Base-by-base conservation (phyloP, 768 basidiomycete genomes). In the Boletus vinaceobasis region DNA sequence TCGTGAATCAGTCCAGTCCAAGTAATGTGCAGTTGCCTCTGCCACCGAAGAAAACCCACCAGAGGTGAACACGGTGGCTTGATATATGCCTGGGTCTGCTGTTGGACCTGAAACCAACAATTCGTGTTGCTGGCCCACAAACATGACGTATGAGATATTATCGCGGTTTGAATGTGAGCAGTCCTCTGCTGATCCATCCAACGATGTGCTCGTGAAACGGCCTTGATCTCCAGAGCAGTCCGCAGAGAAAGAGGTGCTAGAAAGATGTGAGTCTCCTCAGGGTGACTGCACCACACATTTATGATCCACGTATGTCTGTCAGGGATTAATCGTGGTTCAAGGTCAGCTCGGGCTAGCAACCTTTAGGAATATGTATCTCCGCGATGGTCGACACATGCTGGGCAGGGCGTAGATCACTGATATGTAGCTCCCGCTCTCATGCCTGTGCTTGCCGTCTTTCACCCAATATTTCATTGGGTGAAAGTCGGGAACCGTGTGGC, bases 41-140 rank as follows among this genome's bases (percentile, higher is more conserved):
- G 14, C 5, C 17, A 21, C 15, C 11, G 15, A 3, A 36, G 26
- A 38, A 49, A 49, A n/a, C 63, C 55, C 23, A 65, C 63, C 55
- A 15, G 58, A 19, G 6, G 64, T 66, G 31, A 50, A 7, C 9
- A 17, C 0, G 7, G 38, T 26, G 17, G 38, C 50, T 26, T 31
- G 65, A 26, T 42, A 44, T 6, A 66, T 29, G 4, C 3, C 0
- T 10, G 49, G 52, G 38, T 52, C 33, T 27, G 10, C 19, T 31
- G 7, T 0, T 47, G 53, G 19, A 23, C 48, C 19, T 7, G 37
- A 52, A 43, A 50, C 50, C 21, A 65, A 7, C 21, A 47, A 21
- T 47, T 50, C 36, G 6, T 54, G 8, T 21, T 13, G 26, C 15
- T 43, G 46, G 19, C 11, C 23, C 13, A 17, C n/a, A 23, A 14